phyloP scores from a whole-genome alignment of 192 early-diverging fungal genomes.

The Borealophlyctis nickersoniae region DNA sequence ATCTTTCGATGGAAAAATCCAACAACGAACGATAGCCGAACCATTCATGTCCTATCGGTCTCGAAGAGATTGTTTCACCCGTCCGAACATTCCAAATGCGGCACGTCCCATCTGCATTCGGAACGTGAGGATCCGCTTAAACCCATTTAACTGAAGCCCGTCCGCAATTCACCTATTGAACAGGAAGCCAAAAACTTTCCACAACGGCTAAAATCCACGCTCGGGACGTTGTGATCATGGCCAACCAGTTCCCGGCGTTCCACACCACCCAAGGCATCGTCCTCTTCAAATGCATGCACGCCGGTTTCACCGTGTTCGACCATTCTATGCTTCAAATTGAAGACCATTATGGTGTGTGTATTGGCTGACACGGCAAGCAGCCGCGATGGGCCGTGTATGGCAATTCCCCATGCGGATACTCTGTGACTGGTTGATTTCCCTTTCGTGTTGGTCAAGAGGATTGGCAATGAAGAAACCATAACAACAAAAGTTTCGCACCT shows the following conservation, averaged over 20 bases:
- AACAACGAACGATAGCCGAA: too few relatives aligned
- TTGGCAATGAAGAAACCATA: too few relatives aligned
- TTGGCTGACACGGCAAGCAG: slow-evolving; percentile 26
- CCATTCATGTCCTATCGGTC: too few relatives aligned
- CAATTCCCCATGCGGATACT: slow-evolving; percentile 28
- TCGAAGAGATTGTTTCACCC: too few relatives aligned
- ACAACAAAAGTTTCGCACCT: too few relatives aligned
- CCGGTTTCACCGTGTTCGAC: too few relatives aligned
- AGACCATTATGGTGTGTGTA: slow-evolving; percentile 29
- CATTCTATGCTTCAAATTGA: slow-evolving; percentile 13
- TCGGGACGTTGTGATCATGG: slow-evolving; percentile 30
- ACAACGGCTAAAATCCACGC: slow-evolving; percentile 26
- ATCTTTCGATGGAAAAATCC: too few relatives aligned
- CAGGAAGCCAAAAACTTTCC: slow-evolving; percentile 22
- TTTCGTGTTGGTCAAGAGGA: too few relatives aligned
- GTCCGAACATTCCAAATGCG: too few relatives aligned
- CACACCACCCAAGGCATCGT: not conserved
- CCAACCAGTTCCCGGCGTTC: slow-evolving; percentile 22
- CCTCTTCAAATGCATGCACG: not conserved
- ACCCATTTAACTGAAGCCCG: too few relatives aligned
- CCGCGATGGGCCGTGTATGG: slow-evolving; percentile 15
- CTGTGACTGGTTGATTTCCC: slow-evolving; percentile 6
- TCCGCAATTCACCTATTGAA: slow-evolving; percentile 30
- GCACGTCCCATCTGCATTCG: too few relatives aligned
- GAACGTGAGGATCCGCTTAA: too few relatives aligned